phyloP scores from a whole-genome alignment of 768 basidiomycete genomes.

The Boletales sp. region DNA sequence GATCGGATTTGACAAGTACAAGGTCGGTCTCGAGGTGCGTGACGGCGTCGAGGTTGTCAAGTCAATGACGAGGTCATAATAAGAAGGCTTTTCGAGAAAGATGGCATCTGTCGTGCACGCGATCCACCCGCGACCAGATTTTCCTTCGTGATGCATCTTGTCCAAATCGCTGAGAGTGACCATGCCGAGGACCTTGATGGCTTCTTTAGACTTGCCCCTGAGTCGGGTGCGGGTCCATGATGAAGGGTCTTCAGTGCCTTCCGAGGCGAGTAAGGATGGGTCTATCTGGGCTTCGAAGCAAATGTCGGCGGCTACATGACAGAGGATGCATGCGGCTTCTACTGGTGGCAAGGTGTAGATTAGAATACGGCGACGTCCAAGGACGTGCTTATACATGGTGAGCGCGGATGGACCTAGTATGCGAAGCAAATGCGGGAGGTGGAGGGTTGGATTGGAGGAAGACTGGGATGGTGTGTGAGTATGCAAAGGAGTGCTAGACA shows the following conservation, averaged over 20 bases:
- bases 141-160: slow-evolving; percentile 52
- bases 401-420: slow-evolving; percentile 76
- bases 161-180: slow-evolving; percentile 74
- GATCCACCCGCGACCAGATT: slow-evolving; percentile 71
- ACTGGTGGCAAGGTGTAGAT: slow-evolving; percentile 80
- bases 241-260: slow-evolving; percentile 22
- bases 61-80: slow-evolving; percentile 81
- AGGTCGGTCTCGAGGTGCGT: slow-evolving; percentile 60
- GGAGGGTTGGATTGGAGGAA: slow-evolving; percentile 52
- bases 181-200: slow-evolving; percentile 72
- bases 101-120: slow-evolving; percentile 87
- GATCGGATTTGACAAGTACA: slow-evolving; percentile 56
- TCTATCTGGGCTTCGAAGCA: slow-evolving; percentile 47
- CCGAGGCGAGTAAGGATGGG: slow-evolving; percentile 17
- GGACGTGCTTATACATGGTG: slow-evolving; percentile 75
- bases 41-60: slow-evolving; percentile 63
- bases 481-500: neutral
- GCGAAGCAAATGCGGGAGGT: slow-evolving; percentile 71
- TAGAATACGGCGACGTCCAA: slow-evolving; percentile 70
- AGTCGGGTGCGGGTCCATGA: slow-evolving; percentile 31
- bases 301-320: slow-evolving; percentile 59
- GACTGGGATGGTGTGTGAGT: slow-evolving; percentile 17
- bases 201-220: slow-evolving; percentile 43
- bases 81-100: slow-evolving; percentile 74
- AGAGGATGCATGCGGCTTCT: slow-evolving; percentile 72